Percentiles rank a stretch among this genome's conserved stretches.
Conservation (phyloP, 2,329 filamentous ascomycete genomes). For the Pyricularia pennisetigena region DNA sequence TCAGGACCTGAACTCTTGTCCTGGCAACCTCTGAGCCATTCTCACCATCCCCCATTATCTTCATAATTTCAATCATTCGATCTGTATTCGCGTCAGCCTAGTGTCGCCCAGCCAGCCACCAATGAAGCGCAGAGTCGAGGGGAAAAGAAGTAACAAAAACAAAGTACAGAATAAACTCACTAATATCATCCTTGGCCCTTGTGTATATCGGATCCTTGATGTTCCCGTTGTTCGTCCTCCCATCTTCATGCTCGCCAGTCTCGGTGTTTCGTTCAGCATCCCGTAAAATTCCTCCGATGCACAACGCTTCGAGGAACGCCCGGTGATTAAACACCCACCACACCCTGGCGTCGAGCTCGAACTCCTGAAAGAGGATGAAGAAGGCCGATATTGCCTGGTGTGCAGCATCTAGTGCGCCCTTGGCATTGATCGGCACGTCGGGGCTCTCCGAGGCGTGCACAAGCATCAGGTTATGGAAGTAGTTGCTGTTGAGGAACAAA, state of each 20-base stretch:
- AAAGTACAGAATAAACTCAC: slow-evolving; percentile 28
- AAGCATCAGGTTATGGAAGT: slow-evolving; percentile 74
- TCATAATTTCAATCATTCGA: slow-evolving; percentile 56
- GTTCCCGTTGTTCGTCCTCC: not conserved
- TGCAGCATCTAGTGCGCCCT: slow-evolving; percentile 63
- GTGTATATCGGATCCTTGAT: slow-evolving; percentile 43
- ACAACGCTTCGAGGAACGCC: slow-evolving; percentile 67
- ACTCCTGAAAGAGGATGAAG: slow-evolving; percentile 60
- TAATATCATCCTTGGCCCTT: slow-evolving; percentile 50
- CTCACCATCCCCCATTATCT: slow-evolving; percentile 43
- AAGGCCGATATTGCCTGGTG: slow-evolving; percentile 67
- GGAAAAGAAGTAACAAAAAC: slow-evolving; percentile 4
- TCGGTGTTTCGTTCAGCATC: slow-evolving; percentile 38
- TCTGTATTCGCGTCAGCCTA: slow-evolving; percentile 22
- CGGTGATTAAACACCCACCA: slow-evolving; percentile 83
- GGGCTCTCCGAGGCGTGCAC: slow-evolving; percentile 62
- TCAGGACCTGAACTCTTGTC: slow-evolving; percentile 49
- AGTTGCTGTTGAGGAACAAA: slow-evolving; percentile 71
- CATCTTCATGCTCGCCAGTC: slow-evolving; percentile 22
- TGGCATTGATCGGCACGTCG: slow-evolving; percentile 54
- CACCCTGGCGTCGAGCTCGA: slow-evolving; percentile 62
- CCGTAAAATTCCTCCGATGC: slow-evolving; percentile 51
- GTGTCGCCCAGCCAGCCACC: not conserved
- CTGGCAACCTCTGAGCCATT: slow-evolving; percentile 48
- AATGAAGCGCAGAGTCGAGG: slow-evolving; percentile 3